These are phyloP conservation scores for Boletus coccyginus DNA, from an alignment of 768 basidiomycete genomes.

Conservation along the genomic window DNA sequence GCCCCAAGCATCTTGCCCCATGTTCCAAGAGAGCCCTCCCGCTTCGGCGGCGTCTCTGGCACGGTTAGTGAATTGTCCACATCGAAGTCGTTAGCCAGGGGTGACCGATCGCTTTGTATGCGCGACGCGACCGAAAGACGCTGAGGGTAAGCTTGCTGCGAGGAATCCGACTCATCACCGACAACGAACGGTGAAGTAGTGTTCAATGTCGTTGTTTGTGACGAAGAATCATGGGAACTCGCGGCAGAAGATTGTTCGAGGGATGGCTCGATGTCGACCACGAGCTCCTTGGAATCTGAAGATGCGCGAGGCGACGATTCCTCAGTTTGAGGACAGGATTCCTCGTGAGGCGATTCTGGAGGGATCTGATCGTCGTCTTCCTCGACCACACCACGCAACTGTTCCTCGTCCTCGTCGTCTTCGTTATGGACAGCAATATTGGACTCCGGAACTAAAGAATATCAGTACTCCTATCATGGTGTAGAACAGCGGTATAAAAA, in stretches of 20 bases:
- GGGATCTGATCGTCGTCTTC: constrained; percentile 53
- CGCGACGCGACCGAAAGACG: constrained; percentile 63
- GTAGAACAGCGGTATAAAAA: background rate
- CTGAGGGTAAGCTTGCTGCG: constrained; percentile 51
- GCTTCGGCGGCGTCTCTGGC: constrained; percentile 50
- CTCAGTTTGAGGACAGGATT: constrained; percentile 45
- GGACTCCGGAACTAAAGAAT: constrained; percentile 50
- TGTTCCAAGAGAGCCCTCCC: constrained; percentile 53
- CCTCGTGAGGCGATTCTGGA: constrained; percentile 47
- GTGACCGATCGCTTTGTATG: constrained; percentile 59
- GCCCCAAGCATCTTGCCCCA: constrained; percentile 69
- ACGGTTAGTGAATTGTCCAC: constrained; percentile 45
- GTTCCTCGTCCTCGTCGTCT: constrained; percentile 44
- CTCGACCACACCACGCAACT: constrained; percentile 33
- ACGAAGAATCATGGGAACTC: constrained; percentile 49
- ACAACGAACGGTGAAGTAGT: constrained; percentile 37
- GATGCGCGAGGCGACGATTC: constrained; percentile 57
- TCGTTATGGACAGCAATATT: constrained; percentile 62
- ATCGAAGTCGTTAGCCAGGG: constrained; percentile 46
- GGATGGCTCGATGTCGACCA: constrained; percentile 63
- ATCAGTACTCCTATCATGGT: constrained; percentile 10
- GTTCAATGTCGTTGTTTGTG: constrained; percentile 44
- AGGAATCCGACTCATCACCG: constrained; percentile 50
- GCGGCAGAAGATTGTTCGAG: constrained; percentile 46
- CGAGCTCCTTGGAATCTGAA: constrained; percentile 55